phyloP scores from a whole-genome alignment of 2,329 filamentous ascomycete genomes.

The Cercospora sesami region DNA sequence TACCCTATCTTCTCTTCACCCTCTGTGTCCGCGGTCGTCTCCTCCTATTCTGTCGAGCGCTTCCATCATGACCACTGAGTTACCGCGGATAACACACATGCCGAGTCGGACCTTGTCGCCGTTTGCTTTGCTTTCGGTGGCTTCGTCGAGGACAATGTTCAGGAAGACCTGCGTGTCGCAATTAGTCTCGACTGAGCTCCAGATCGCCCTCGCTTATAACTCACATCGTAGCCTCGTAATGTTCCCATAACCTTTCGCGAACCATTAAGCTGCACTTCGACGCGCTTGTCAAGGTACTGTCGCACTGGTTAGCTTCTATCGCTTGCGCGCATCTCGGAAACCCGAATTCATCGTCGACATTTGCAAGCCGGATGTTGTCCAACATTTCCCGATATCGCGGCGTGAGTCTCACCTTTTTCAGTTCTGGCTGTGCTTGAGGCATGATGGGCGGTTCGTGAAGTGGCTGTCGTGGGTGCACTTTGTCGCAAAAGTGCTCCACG shows the following conservation, averaged over 20 bases:
- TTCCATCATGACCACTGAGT: slow-evolving; percentile 98
- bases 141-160: slow-evolving; percentile 96
- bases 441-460: slow-evolving; percentile 52
- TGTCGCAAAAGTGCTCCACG: slow-evolving; percentile 11
- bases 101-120: slow-evolving; percentile 88
- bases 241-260: slow-evolving; percentile 96
- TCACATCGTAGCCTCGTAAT: slow-evolving; percentile 91
- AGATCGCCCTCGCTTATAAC: slow-evolving; percentile 35
- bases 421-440: slow-evolving; percentile 97
- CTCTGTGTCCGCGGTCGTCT: slow-evolving; percentile 30
- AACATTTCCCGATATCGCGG: background rate
- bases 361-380: background rate
- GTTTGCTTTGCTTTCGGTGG: slow-evolving; percentile 88
- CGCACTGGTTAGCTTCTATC: slow-evolving; percentile 6
- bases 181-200: background rate
- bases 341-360: slow-evolving; percentile 1
- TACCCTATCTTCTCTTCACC: slow-evolving; percentile 7
- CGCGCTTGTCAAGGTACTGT: slow-evolving; percentile 97
- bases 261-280: slow-evolving; percentile 96
- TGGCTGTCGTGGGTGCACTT: background rate
- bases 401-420: slow-evolving; percentile 78
- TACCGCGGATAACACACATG: slow-evolving; percentile 78
- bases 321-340: background rate
- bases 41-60: slow-evolving; percentile 44
- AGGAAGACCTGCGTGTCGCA: slow-evolving; percentile 75